Base-by-base conservation (phyloP, 2,329 filamentous ascomycete species). In the Alternaria brassicicola region DNA sequence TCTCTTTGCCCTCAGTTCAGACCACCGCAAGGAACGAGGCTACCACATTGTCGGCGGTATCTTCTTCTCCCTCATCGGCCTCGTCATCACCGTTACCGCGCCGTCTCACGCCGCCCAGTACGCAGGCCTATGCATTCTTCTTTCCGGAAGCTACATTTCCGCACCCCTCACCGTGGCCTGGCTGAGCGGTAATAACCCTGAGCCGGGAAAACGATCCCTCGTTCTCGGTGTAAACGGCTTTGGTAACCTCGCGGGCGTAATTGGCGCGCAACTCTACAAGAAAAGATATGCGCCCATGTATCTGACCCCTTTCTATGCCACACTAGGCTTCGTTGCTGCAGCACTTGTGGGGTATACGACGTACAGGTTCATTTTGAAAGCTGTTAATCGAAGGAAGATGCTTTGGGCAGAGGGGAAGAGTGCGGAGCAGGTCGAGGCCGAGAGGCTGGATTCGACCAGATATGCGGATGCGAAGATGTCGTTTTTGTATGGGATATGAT, bases 31-130 rank as follows among this genome's bases (percentile, higher is more conserved):
- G 52, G 62, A 69, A 39, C 54, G 64, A 21, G 62, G 64, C 9
- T 64, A 57, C 23, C 81, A 84, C 60, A 81, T 84, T 3, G 68
- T 83, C 12, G 75, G 79, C 4, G 71, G 83, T 2, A 74, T 78
- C 4, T 73, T 75, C 4, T 77, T 83, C 13, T 76, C 82, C 31
- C 78, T 79, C 0, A 51, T 79, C 4, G 67, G 67, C 13, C 57
- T 70, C 1, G 54, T 65, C 6, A 53, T 68, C 26, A 63, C 63
- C 3, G 63, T 67, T 5, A 61, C 57, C 9, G 52, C 60, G 1
- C 39, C 43, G 7, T 57, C 53, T 0, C 59, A 48, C 6, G n/a
- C 26, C 6, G 43, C 41, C 2, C 58, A 64, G 36, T 70, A 70
- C 48, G 60, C 56, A 10, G 67, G 65, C 2, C 55, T 69, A 1